Conservation (phyloP, 345 rosid genomes). For the Euclidium syriacum region DNA sequence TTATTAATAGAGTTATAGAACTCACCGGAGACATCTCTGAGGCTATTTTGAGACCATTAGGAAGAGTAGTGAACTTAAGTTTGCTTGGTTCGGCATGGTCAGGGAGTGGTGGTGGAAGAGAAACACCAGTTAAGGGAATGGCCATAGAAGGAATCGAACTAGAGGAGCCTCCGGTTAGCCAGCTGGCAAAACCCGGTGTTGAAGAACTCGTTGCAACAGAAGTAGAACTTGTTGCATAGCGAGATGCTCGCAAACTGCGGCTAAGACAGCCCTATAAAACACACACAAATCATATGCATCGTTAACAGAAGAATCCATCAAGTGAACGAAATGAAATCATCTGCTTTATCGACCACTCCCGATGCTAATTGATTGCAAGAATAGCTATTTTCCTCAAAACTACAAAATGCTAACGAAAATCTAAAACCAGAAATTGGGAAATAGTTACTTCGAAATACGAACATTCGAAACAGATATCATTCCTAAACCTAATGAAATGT, state of each 20-base stretch:
- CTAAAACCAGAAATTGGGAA: not conserved
- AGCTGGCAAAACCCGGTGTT: slow-evolving; percentile 49
- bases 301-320: slow-evolving; percentile 4
- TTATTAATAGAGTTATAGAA: not conserved
- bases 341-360: not conserved
- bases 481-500: not conserved
- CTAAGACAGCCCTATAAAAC: slow-evolving; percentile 23
- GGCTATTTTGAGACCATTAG: slow-evolving; percentile 57
- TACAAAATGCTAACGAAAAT: not conserved
- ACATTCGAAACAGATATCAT: not conserved
- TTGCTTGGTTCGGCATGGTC: slow-evolving; percentile 63
- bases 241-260: slow-evolving; percentile 14
- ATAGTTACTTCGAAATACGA: not conserved
- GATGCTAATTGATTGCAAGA: not conserved
- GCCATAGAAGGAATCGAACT: slow-evolving; percentile 44
- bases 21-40: slow-evolving; percentile 54
- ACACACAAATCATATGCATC: not conserved
- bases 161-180: slow-evolving; percentile 57
- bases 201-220: slow-evolving; percentile 47
- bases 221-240: slow-evolving; percentile 52
- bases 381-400: not conserved
- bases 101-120: slow-evolving; percentile 58
- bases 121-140: slow-evolving; percentile 55
- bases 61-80: slow-evolving; percentile 52
- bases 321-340: not conserved